Percentiles rank a stretch among this genome's conserved stretches.
Evolutionary conservation across 2,329 filamentous ascomycete species (phyloP).

Genomic region (Ophiocordyceps camponoti-floridani): DNA sequence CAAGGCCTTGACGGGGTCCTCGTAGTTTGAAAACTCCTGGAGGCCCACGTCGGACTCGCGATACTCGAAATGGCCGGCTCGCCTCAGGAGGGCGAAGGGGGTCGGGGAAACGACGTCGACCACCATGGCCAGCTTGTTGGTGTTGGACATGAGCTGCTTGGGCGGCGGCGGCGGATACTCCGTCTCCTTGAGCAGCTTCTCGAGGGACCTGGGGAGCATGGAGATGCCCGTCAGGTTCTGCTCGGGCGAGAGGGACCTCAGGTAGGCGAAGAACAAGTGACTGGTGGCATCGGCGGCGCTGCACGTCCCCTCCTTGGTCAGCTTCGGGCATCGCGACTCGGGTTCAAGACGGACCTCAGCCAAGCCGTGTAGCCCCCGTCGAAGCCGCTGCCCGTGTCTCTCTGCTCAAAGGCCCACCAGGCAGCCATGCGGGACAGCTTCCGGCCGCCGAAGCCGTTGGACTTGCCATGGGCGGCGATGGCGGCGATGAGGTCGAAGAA

Average conservation of each 20-base stretch:
- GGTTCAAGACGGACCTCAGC: conserved; percentile 36
- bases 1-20: conserved; percentile 73
- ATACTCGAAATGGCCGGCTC: conserved; percentile 91
- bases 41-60: conserved; percentile 74
- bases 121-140: conserved; percentile 88
- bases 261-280: conserved; percentile 94
- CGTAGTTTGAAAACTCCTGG: conserved; percentile 70
- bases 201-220: conserved; percentile 72
- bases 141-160: conserved; percentile 57
- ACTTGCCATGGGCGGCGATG: conserved; percentile 82
- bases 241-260: conserved; percentile 77
- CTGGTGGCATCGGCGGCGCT: conserved; percentile 91
- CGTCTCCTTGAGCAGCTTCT: conserved; percentile 78
- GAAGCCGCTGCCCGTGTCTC: conserved; percentile 75
- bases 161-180: conserved; percentile 81
- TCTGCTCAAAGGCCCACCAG: conserved; percentile 97
- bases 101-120: conserved; percentile 90
- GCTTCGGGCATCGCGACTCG: neutral
- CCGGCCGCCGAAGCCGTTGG: conserved; percentile 78
- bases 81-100: conserved; percentile 74
- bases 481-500: conserved; percentile 90
- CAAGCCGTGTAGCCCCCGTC: conserved; percentile 86
- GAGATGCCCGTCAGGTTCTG: conserved; percentile 63
- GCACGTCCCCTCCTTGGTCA: conserved; percentile 2
- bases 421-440: conserved; percentile 90